These are phyloP conservation scores for Scolecobasidium constrictum DNA, from an alignment of 2,329 filamentous ascomycete species.

Conservation along the genomic window DNA sequence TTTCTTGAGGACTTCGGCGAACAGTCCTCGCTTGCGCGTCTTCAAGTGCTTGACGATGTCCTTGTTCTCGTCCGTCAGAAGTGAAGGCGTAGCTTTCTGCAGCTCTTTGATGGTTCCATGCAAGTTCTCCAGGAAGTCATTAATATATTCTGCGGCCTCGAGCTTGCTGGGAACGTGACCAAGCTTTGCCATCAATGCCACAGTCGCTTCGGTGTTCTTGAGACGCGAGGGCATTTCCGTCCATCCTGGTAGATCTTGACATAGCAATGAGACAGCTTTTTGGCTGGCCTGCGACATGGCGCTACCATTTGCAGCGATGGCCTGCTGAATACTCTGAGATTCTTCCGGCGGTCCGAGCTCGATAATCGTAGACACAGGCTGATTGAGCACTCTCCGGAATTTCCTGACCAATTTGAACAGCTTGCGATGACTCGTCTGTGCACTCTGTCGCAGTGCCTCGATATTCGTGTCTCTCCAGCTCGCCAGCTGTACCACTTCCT, in stretches of 20 bases:
- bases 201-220: slow-evolving; percentile 57
- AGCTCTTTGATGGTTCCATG: slow-evolving; percentile 59
- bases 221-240: slow-evolving; percentile 49
- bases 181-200: slow-evolving; percentile 62
- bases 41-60: slow-evolving; percentile 78
- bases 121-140: slow-evolving; percentile 59
- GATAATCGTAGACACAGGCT: slow-evolving; percentile 57
- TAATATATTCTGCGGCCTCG: slow-evolving; percentile 48
- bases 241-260: slow-evolving; percentile 22
- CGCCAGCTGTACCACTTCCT: slow-evolving; percentile 81
- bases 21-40: slow-evolving; percentile 77
- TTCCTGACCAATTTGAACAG: slow-evolving; percentile 86
- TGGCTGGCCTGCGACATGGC: background rate
- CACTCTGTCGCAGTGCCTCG: slow-evolving; percentile 75
- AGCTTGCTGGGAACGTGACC: slow-evolving; percentile 41
- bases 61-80: slow-evolving; percentile 81
- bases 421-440: slow-evolving; percentile 80
- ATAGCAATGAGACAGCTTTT: slow-evolving; percentile 10
- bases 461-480: slow-evolving; percentile 99
- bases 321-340: background rate
- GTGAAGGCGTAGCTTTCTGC: slow-evolving; percentile 69
- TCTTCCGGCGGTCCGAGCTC: slow-evolving; percentile 11
- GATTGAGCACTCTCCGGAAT: slow-evolving; percentile 68
- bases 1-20: slow-evolving; percentile 75
- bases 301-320: background rate